These are phyloP conservation scores for Chlamydomonas schloesseri DNA, from an alignment of 139 green algal species.

Conservation along the genomic window DNA sequence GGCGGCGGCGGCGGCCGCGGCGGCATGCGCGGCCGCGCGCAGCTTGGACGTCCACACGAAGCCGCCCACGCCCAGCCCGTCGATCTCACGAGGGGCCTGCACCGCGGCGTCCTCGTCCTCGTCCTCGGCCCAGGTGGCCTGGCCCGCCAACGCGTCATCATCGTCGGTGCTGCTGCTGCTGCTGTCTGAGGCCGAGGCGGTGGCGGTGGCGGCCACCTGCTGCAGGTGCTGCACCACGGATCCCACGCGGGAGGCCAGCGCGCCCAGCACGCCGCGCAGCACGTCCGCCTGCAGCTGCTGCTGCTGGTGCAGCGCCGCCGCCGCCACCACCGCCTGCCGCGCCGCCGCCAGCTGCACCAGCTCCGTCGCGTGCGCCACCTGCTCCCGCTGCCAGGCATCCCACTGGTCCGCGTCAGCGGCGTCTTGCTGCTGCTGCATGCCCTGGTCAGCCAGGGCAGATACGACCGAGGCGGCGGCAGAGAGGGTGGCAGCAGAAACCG, in stretches of 20 bases:
- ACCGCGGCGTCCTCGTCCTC: too few species aligned
- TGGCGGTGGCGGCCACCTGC: too few species aligned
- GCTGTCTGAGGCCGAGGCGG: too few species aligned
- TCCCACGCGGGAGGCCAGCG: not conserved
- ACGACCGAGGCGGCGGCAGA: too few species aligned
- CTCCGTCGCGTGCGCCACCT: not conserved
- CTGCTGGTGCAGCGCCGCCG: not conserved
- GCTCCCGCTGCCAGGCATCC: not conserved
- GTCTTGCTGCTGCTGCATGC: too few species aligned
- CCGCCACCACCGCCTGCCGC: not conserved
- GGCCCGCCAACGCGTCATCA: too few species aligned
- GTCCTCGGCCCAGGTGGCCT: too few species aligned
- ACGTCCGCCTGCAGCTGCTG: not conserved
- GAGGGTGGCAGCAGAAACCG: too few species aligned
- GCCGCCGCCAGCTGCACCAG: not conserved
- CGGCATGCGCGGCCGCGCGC: not conserved
- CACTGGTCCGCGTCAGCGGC: not conserved
- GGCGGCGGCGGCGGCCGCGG: too few species aligned
- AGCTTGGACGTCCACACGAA: conserved; percentile 21
- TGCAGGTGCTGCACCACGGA: not conserved
- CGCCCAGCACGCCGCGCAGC: not conserved
- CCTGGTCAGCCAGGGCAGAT: too few species aligned
- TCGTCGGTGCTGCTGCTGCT: too few species aligned
- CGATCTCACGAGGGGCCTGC: too few species aligned
- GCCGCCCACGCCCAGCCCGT: not conserved